Evolutionary conservation across 2,329 filamentous ascomycete genomes (phyloP).

Genomic region (Nigrograna mackinnonii): DNA sequence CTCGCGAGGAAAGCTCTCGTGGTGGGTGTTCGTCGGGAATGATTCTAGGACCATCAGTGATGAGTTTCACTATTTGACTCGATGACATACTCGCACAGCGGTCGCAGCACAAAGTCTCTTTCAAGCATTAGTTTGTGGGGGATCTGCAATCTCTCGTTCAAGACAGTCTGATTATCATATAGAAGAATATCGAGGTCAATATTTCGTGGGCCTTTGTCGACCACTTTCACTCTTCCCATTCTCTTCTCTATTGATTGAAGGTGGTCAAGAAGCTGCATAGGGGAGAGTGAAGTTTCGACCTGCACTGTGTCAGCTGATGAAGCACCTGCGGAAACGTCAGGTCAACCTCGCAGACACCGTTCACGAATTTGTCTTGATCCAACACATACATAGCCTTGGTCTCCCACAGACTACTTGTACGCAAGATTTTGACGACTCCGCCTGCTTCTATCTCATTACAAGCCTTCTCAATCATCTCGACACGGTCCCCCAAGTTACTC

Average conservation of each 20-base stretch:
- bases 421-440: conserved; percentile 71
- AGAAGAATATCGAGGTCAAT: conserved; percentile 93
- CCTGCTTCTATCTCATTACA: conserved; percentile 73
- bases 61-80: neutral
- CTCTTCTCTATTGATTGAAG: conserved; percentile 82
- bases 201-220: conserved; percentile 92
- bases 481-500: conserved; percentile 87
- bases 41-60: conserved; percentile 15
- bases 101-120: conserved; percentile 89
- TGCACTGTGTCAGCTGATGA: conserved; percentile 40
- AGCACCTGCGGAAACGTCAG: neutral
- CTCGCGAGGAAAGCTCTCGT: conserved; percentile 54
- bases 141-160: conserved; percentile 75
- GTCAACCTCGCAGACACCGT: conserved; percentile 87
- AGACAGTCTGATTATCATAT: conserved; percentile 69
- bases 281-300: conserved; percentile 79
- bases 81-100: conserved; percentile 72
- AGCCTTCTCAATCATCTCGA: conserved; percentile 82
- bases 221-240: conserved; percentile 78
- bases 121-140: conserved; percentile 87
- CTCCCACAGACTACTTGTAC: conserved; percentile 90
- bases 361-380: conserved; percentile 86
- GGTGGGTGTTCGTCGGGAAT: conserved; percentile 25
- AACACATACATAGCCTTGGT: conserved; percentile 96
- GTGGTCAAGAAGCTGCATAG: conserved; percentile 74